Evolutionary conservation across 805 yeast species (phyloP), one percentile per base, ranked within the genome.

Genomic region (Pichia cephalocereana): DNA sequence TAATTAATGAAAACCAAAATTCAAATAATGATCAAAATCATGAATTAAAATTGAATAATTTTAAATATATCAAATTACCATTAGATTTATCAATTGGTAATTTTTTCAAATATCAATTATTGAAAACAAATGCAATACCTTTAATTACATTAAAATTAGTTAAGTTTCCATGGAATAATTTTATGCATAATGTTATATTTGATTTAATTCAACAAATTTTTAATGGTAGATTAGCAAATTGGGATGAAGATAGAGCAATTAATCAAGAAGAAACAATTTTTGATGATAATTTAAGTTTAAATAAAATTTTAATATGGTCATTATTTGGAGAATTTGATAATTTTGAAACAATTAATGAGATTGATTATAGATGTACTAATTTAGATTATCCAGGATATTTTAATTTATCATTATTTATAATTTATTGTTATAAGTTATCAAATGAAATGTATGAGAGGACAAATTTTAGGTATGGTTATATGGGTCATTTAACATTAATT

Each of bases 131-230:
- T 32, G 77, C 88, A 46, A 71, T 90, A 32, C 70, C 79, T 14
- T 71, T 75, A 27, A 79, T 89, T 7, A 70, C 89, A 7, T 63
- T 74, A 28, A 80, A 85, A 70, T 80, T 93, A 57, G 78, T 88
- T 56, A 70, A 76, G 53, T 88, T 82, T 65, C 96, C 98, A 8
- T 93, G 98, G 98, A 93, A 93, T 64, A 93, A 93, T 62, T 93
- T 93, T 60, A 77, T 91, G 75, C 99, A 93, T 65, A 93, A 91
- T 62, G 99, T 93, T 43, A 93, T 91, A 11, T 93, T 91, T 70
- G 99, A 93, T 66, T 76, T 93, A 50, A 82, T 93, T 23, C 99
- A 93, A 64, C 99, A 93, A 63, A 79, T 93, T 11, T 80, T 91
- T 65, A 89, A 88, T 64, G 97, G 96, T 0, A 52, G 65, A 40